Base-by-base conservation (phyloP, 2,329 filamentous ascomycete genomes). In the Ilyonectria sp. region DNA sequence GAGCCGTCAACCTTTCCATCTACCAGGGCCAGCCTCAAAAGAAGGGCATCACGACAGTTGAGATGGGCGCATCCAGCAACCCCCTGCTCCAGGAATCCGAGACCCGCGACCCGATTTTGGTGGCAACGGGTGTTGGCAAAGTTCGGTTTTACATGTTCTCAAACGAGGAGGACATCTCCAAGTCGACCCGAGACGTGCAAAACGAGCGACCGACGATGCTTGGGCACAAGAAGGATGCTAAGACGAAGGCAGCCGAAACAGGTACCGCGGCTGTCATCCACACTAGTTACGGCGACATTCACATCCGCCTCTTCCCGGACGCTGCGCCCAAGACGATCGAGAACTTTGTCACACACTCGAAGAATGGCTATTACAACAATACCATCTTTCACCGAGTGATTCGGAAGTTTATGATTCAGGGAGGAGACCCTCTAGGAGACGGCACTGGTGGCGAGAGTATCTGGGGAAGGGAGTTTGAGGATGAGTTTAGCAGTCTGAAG, bases 321-420 rank as follows among this genome's bases (percentile, higher is more conserved):
- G 94, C 94, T 2, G 95, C 96, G 10, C 96, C 97, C 35, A 97
- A 95, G 79, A 91, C 97, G 0, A 95, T 99, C 4, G 96, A 99
- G 82, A 99, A 99, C 81, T 99, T 99, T 79, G 93, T 97, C 62
- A 97, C 94, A 0, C 96, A 98, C 76, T 90, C 94, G 3, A 92
- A 92, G 76, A 92, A 91, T 65, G 94, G 94, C 1, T 99, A 99
- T 81, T 99, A 99, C 85, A 98, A 99, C 84, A 94, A 94, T 81
- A 95, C 95, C 37, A 95, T 98, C 74, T 99, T 99, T 86, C 96
- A 99, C 81, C 92, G 96, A 37, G 93, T 99, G 7, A 99, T 99
- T 74, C 91, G 93, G 68, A 98, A 98, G 78, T 99, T 99, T 83
- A 99, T 99, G 97, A 97, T 99, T 47, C 96, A 99, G 80, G 94